Evolutionary conservation across 345 rosid species (phyloP).

Genomic region (Bruguiera gymnorhiza): DNA sequence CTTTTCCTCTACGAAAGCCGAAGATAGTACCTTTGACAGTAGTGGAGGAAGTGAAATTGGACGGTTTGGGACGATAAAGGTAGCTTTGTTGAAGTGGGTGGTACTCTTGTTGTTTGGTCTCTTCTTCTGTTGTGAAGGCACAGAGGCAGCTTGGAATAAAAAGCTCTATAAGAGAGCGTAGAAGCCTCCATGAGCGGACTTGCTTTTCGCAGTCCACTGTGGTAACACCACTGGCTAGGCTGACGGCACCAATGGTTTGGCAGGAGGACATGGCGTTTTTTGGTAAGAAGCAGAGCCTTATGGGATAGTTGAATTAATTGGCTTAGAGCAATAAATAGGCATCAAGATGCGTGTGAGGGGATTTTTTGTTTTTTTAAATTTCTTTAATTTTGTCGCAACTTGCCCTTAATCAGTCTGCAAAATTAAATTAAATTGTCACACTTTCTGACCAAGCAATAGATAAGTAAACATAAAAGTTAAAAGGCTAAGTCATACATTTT

Average conservation of each 20-base stretch:
- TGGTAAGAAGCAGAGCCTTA: constrained; percentile 7
- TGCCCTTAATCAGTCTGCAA: neutral
- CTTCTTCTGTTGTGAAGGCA: constrained; percentile 22
- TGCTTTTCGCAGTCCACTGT: constrained; percentile 78
- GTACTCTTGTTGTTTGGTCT: constrained; percentile 18
- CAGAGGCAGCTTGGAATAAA: constrained; percentile 62
- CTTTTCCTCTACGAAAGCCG: constrained; percentile 56
- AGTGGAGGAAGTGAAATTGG: constrained; percentile 22
- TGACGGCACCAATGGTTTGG: constrained; percentile 22
- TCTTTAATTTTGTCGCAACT: neutral
- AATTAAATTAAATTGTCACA: neutral
- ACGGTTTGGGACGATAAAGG: constrained; percentile 8
- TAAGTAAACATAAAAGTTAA: too few species aligned
- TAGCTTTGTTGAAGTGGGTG: neutral
- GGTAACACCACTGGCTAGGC: constrained; percentile 36
- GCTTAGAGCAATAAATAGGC: too few species aligned
- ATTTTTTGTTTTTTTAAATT: neutral
- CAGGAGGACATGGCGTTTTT: constrained; percentile 33
- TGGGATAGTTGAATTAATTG: constrained; percentile 10
- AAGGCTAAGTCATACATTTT: too few species aligned
- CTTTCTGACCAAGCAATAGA: too few species aligned
- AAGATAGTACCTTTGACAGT: constrained; percentile 60
- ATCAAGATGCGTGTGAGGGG: too few species aligned
- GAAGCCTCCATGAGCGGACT: constrained; percentile 71
- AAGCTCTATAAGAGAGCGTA: constrained; percentile 48